phyloP scores from a whole-genome alignment of 257 asterid genomes.

The Dorcoceras hygrometricum region DNA sequence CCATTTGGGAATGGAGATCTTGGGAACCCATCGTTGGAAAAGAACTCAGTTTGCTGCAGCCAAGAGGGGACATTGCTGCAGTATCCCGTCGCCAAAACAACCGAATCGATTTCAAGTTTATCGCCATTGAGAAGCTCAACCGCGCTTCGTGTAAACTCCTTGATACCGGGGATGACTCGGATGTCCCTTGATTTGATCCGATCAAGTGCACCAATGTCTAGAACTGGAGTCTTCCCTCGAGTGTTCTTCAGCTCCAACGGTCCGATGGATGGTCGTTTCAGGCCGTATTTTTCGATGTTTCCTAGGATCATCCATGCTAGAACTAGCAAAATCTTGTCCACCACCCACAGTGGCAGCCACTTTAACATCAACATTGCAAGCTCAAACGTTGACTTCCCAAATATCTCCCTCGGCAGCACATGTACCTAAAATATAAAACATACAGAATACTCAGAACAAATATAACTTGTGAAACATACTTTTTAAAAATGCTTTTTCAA shows the following conservation, averaged over 20 bases:
- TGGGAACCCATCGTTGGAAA: conserved; percentile 51
- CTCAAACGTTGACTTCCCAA: conserved; percentile 44
- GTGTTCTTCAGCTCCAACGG: conserved; percentile 44
- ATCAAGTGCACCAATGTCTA: conserved; percentile 46
- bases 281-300: conserved; percentile 43
- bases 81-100: conserved; percentile 30
- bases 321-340: conserved; percentile 39
- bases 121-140: conserved; percentile 38
- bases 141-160: conserved; percentile 30
- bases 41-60: conserved; percentile 55
- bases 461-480: not conserved
- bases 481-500: not conserved
- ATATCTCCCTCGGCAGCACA: conserved; percentile 46
- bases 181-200: conserved; percentile 38
- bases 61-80: conserved; percentile 42
- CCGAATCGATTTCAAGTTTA: conserved; percentile 36
- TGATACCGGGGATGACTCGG: conserved; percentile 39
- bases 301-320: conserved; percentile 46
- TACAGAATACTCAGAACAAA: too few species aligned
- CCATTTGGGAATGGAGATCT: conserved; percentile 56
- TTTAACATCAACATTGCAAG: conserved; percentile 38
- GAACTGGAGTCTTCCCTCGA: conserved; percentile 47
- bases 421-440: conserved; percentile 33
- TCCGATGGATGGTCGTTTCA: conserved; percentile 40
- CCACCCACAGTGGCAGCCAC: conserved; percentile 51